Evolutionary conservation across 202 grass and related monocot genomes (phyloP), one percentile per base, ranked within the genome.

Genomic region (Zoysia matrella): DNA sequence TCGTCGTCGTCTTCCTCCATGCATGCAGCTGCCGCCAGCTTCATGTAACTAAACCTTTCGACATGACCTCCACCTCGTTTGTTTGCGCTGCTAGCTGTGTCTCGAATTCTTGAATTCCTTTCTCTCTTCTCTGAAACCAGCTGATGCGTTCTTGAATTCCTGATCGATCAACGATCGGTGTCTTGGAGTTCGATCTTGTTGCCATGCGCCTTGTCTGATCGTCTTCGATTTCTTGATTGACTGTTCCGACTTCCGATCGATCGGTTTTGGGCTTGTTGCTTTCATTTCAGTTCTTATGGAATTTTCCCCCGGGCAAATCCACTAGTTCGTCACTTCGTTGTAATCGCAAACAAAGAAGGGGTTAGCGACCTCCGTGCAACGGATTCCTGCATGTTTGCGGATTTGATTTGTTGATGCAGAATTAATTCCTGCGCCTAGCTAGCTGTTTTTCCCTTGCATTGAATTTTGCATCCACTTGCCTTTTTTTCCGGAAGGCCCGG

Each of bases 1-100:
- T 89, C 90, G 2, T 92, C 90, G 0, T 89, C 95, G 3, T 91
- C 90, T 7, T 93, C 94, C 79, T 91, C 91, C 89, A 91, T 93
- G 88, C 92, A 98, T 55, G 92, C 86, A 12, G 83, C 84, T 8
- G 79, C 84, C 11, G 53, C 83, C 49, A 87, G 82, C 86, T 93
- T 95, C 92, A 86, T 91, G 95, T 98, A 93, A 72, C 22, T 30
- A 68, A 69, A 46, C 52, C 64, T 56, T 66, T 3, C n/a, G 0
- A 60, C 11, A 11, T 45, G 4, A 67, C 49, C 11, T 75, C 8
- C 46, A 9, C 55, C 1, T n/a, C 11, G 69, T 66, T 68, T 60
- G 47, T 52, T 44, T 63, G 42, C 47, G 56, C 42, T 64, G 8
- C 3, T 4, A 46, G 40, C 42, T 30, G 22, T 11, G 60, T 39